Evolutionary conservation across 1,284 basidiomycete genomes (phyloP).

Genomic region (Meira miltonrushii): DNA sequence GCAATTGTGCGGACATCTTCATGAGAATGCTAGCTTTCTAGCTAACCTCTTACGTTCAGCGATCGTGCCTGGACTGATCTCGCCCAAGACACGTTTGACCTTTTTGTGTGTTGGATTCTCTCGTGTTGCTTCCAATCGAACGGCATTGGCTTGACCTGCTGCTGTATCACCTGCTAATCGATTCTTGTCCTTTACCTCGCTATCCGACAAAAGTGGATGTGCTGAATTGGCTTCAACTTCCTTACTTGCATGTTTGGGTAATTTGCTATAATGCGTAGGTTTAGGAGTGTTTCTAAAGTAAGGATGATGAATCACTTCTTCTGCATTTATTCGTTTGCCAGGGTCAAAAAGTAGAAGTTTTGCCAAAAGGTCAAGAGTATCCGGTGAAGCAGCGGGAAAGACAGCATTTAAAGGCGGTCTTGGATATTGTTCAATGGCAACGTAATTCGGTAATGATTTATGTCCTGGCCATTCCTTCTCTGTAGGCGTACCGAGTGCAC

Average conservation of each 20-base stretch:
- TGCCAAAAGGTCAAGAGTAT: conserved; percentile 76
- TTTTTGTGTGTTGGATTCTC: no score
- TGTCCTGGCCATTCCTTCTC: conserved; percentile 97
- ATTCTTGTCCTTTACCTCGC: conserved; percentile 29
- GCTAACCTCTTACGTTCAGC: conserved; percentile 41
- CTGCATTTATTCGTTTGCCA: conserved; percentile 70
- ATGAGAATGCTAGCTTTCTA: conserved; percentile 31
- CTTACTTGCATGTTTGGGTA: conserved; percentile 40
- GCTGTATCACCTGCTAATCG: conserved; percentile 12
- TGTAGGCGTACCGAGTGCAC: conserved; percentile 87
- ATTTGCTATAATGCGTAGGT: conserved; percentile 33
- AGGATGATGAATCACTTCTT: conserved; percentile 37
- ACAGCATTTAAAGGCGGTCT: conserved; percentile 75
- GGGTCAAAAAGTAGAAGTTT: conserved; percentile 83
- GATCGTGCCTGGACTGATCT: conserved; percentile 7
- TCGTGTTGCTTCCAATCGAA: conserved; percentile 20
- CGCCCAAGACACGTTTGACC: no score
- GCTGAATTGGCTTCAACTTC: conserved; percentile 23
- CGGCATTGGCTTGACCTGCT: conserved; percentile 19
- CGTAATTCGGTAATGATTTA: conserved; percentile 56
- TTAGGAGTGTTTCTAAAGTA: conserved; percentile 40
- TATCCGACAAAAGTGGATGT: conserved; percentile 30
- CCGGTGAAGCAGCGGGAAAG: conserved; percentile 82
- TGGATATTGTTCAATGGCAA: conserved; percentile 58
- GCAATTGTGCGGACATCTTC: no score